Base-by-base conservation (phyloP, 2,329 filamentous ascomycete genomes). In the Colletotrichum sp. region DNA sequence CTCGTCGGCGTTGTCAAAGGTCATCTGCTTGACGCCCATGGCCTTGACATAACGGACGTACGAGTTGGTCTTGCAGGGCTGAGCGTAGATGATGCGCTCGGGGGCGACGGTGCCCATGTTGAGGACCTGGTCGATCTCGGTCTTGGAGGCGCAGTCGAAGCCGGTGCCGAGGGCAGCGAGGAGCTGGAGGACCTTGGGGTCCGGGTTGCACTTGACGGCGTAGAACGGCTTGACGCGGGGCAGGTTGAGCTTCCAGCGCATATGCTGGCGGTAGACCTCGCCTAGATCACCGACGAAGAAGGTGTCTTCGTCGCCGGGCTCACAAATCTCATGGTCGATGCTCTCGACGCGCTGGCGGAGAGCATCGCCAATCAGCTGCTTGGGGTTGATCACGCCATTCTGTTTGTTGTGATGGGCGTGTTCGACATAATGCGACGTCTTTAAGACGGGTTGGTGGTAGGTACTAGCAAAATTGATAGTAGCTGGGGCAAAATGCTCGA, bases 1-100 rank as follows among this genome's bases (percentile, higher is more conserved):
- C 90, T 99, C 97, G 84, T 99, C 97, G 83, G 94, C 92, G 81
- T 99, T 99, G 91, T 99, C 97, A 83, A 99, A 98, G 4, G 97
- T 99, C 96, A 99, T 98, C 89, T 98, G 95, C 88, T 94, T 96
- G 83, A 99, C 97, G 79, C 94, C 94, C 79, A 93, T 89, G 83
- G 92, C 91, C 82, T 94, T 93, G 78, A 97, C 97, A 82, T 96
- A 98, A 83, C 96, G 95, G 77, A 99, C 91, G 85, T 98, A 98
- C 64, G 96, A 98, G 88, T 97, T 98, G 82, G 97, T 99, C 93
- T 99, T 99, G 94, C 97, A 98, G 71, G 97, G 97, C 88, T 99
- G 97, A 66, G 97, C 97, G 83, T 98, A 99, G 87, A 99, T 98
- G 89, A 99, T 97, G 84, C 96, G 96, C 79, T 93, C 92, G 15